A percentile compares a stretch with the other conserved stretches of the same genome.
These are phyloP conservation scores for Fusarium sublunatum DNA, from an alignment of 2,329 filamentous ascomycete species.

Conservation along the genomic window DNA sequence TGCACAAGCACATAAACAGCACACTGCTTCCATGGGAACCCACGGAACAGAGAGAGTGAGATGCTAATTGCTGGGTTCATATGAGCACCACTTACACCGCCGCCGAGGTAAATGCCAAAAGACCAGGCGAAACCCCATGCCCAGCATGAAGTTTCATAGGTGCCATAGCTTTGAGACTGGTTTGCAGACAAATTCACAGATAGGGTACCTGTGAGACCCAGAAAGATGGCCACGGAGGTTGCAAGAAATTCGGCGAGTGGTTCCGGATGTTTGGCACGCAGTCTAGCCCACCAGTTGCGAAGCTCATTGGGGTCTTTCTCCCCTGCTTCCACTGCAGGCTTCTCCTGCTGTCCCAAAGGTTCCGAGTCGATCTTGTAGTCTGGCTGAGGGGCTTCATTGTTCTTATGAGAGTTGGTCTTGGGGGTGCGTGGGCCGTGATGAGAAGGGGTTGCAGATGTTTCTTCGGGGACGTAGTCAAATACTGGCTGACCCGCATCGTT, in stretches of 20 bases:
- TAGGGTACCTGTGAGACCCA: slow-evolving; percentile 31
- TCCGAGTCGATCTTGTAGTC: slow-evolving; percentile 33
- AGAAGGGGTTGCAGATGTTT: background rate
- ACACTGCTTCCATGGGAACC: slow-evolving; percentile 52
- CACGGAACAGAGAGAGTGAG: slow-evolving; percentile 50
- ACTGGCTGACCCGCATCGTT: slow-evolving; percentile 26
- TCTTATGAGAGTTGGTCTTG: background rate
- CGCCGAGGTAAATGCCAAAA: slow-evolving; percentile 43
- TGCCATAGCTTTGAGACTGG: slow-evolving; percentile 26
- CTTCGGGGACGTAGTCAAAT: slow-evolving; percentile 18
- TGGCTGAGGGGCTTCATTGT: slow-evolving; percentile 1
- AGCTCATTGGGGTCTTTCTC: slow-evolving; percentile 26
- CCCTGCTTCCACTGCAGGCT: slow-evolving; percentile 23
- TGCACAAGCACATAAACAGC: slow-evolving; percentile 13
- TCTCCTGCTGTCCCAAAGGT: slow-evolving; percentile 31
- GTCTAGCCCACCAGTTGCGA: slow-evolving; percentile 41
- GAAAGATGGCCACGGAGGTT: slow-evolving; percentile 31
- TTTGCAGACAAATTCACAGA: slow-evolving; percentile 35
- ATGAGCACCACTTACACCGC: slow-evolving; percentile 47
- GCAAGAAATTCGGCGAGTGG: slow-evolving; percentile 41
- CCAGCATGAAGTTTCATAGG: slow-evolving; percentile 42
- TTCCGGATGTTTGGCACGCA: slow-evolving; percentile 38
- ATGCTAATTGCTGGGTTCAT: slow-evolving; percentile 54
- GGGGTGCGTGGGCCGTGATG: background rate
- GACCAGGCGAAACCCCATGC: slow-evolving; percentile 44